Base-by-base conservation (phyloP, 2,329 filamentous ascomycete species). In the Fusarium xyrophilum region DNA sequence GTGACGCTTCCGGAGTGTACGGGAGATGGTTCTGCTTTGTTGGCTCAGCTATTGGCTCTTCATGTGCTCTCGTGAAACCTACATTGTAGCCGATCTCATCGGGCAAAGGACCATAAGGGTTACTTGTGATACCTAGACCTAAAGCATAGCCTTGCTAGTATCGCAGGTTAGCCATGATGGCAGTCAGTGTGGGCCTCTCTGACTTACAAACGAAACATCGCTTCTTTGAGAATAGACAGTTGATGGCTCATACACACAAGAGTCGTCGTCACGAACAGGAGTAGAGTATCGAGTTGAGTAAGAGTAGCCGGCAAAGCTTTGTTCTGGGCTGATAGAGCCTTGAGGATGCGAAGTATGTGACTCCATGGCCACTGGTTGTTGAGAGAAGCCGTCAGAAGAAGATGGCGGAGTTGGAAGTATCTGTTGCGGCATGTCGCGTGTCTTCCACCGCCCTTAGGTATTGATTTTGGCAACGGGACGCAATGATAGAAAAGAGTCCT, bases 1-100 rank as follows among this genome's bases (percentile, higher is more conserved):
- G 84, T 33, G 85, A 87, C 54, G 81, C 83, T 30, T 83, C 83
- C 0, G 84, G 84, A 10, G 84, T 86, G 44, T 71, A 75, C 9
- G 69, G 72, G 9, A 51, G 32, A 44, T 59, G 69, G 27, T 56
- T 28, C 72, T 76, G 38, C 21, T 15, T 21, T 27, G 38, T 39
- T 23, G 32, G 60, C 67, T 56, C 58, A 42, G 60, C 19, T 32
- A 19, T 44, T 46, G 51, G n/a, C 51, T 38, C 27, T 12, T 10
- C n/a, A 14, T 19, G 12, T 23, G 10, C 43, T 43, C 17, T 23
- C 32, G 27, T 27, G 30, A 17, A 38, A 64, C 71, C 65, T 33
- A 73, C 72, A 47, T 59, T 58, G 50, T 73, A 74, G 17, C 61
- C 63, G 32, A 63, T 32, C 28, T 73, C 72, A n/a, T 51, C 68